Evolutionary conservation across 23 red algal genomes (phyloP).

Genomic region (Gracilaria vermiculophylla): DNA sequence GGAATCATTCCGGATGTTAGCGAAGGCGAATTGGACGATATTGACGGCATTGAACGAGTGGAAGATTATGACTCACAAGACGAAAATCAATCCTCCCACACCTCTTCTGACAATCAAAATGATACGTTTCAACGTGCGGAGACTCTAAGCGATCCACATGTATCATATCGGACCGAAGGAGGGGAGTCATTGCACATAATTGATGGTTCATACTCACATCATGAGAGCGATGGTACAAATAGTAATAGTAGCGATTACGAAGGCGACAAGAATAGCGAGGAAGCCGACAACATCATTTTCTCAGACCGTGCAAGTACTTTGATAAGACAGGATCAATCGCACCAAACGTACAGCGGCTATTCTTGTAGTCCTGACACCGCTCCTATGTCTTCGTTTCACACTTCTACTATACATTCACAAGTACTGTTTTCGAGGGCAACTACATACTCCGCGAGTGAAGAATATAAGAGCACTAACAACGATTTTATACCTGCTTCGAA

Average conservation of each 20-base stretch:
- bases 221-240: not conserved
- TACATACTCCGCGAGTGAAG: not conserved
- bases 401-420: constrained; percentile 2
- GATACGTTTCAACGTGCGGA: constrained; percentile 7
- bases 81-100: not conserved
- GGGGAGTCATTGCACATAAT: constrained; percentile 14
- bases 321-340: not conserved
- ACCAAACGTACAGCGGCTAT: constrained; percentile 4
- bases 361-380: not conserved
- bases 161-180: constrained; percentile 10
- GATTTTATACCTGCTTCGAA: not conserved
- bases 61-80: constrained; percentile 36
- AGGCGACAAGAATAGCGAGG: not conserved
- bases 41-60: constrained; percentile 42
- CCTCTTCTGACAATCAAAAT: not conserved
- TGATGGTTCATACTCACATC: not conserved
- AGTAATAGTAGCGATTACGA: not conserved
- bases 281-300: not conserved
- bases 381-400: constrained; percentile 1
- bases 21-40: constrained; percentile 45
- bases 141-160: not conserved
- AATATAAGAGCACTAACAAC: not conserved
- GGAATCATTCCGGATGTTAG: constrained; percentile 29
- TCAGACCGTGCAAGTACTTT: not conserved
- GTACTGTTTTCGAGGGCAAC: not conserved